A percentile compares a stretch with the other conserved stretches of the same genome.
Evolutionary conservation across 768 basidiomycete species (phyloP).

Genomic region (Grammothele lineata): DNA sequence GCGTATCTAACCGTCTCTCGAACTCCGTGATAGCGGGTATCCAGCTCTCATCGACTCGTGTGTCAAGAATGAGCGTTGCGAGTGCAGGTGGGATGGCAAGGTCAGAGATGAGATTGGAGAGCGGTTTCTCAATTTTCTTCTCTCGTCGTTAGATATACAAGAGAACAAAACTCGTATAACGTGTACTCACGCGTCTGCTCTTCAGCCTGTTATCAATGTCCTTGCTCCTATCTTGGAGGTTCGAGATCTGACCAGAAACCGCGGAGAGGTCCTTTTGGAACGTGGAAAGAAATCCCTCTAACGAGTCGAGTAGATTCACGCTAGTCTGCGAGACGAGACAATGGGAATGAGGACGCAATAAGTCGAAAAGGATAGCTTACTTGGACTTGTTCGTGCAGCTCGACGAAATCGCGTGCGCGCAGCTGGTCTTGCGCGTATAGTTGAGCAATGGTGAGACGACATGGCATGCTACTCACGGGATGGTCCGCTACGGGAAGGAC

Average conservation of each 20-base stretch:
- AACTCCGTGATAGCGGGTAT: conserved; percentile 76
- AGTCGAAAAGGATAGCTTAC: conserved; percentile 32
- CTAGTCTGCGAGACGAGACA: conserved; percentile 58
- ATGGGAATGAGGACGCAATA: not conserved
- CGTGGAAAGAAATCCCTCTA: conserved; percentile 89
- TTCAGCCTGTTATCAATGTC: conserved; percentile 86
- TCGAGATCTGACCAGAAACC: conserved; percentile 95
- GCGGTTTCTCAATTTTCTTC: conserved; percentile 85
- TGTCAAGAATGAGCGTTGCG: conserved; percentile 75
- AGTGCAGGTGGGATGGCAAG: conserved; percentile 81
- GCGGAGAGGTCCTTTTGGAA: conserved; percentile 93
- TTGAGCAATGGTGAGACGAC: not conserved
- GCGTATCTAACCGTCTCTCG: conserved; percentile 64
- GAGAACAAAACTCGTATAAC: not conserved
- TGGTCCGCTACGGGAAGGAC: not conserved
- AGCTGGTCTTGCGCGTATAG: conserved; percentile 15
- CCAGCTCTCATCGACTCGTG: conserved; percentile 86
- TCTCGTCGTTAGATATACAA: conserved; percentile 5
- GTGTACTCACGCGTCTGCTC: conserved; percentile 66
- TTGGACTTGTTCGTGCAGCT: conserved; percentile 90
- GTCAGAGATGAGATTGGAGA: conserved; percentile 75
- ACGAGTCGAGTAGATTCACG: conserved; percentile 75
- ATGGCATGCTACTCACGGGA: conserved; percentile 1
- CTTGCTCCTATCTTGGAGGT: conserved; percentile 85
- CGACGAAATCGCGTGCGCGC: conserved; percentile 64